phyloP scores from a whole-genome alignment of 2,329 filamentous ascomycete species.

The Fusarium illudens region DNA sequence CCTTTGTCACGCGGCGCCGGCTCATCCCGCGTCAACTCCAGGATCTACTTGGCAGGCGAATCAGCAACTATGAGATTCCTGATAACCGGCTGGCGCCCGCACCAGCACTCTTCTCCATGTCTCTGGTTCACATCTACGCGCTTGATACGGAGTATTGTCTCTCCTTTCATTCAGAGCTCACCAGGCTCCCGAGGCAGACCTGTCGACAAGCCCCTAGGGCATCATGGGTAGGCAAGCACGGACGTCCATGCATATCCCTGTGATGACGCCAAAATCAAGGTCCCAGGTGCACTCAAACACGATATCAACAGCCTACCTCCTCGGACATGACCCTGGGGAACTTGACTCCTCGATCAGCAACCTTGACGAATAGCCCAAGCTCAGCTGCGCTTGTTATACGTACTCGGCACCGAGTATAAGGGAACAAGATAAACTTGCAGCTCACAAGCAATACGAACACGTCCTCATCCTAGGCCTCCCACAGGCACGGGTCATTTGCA shows the following conservation, averaged over 20 bases:
- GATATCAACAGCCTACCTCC: not conserved
- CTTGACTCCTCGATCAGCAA: not conserved
- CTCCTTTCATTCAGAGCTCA: not conserved
- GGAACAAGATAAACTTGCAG: not conserved
- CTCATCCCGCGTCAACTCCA: constrained; percentile 21
- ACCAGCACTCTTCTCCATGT: not conserved
- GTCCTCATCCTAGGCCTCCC: not conserved
- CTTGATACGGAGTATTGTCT: not conserved
- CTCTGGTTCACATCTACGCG: not conserved
- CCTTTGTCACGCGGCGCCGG: constrained; percentile 27
- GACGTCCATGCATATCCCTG: constrained; percentile 11
- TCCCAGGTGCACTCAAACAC: not conserved
- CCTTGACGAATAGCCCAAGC: not conserved
- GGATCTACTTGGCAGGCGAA: constrained; percentile 3
- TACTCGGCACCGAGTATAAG: not conserved
- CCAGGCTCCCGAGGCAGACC: constrained; percentile 3
- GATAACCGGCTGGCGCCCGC: not conserved
- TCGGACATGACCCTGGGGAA: not conserved
- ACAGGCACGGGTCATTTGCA: not conserved
- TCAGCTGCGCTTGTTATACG: not conserved
- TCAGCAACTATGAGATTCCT: not conserved
- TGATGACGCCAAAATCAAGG: constrained; percentile 26
- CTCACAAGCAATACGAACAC: not conserved
- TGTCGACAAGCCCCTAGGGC: not conserved
- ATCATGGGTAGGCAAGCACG: constrained; percentile 5